Conservation (phyloP, 306 rosid genomes). For the Sicyos edulis region DNA sequence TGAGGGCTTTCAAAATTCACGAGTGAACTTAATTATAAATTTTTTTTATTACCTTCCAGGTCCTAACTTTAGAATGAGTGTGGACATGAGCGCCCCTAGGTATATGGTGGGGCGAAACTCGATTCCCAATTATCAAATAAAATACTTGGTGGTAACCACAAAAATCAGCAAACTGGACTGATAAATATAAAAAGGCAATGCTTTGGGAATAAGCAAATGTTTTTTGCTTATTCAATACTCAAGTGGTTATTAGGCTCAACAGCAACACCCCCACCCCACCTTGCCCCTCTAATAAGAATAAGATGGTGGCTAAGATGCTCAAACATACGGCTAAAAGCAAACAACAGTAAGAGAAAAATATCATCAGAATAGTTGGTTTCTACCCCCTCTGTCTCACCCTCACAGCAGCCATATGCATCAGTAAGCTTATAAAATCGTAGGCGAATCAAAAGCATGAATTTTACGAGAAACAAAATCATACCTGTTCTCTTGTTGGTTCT, state of each 20-base stretch:
- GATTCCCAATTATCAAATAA: not conserved
- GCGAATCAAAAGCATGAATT: constrained; percentile 46
- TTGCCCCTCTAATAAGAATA: constrained; percentile 23
- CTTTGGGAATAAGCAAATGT: constrained; percentile 68
- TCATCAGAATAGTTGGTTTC: constrained; percentile 44
- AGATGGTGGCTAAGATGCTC: constrained; percentile 32
- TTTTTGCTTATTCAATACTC: constrained; percentile 56
- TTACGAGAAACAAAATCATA: constrained; percentile 53
- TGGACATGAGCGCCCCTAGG: too few relatives aligned
- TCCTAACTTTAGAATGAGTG: too few relatives aligned
- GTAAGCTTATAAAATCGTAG: constrained; percentile 26
- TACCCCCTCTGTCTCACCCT: constrained; percentile 32
- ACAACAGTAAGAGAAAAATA: constrained; percentile 36
- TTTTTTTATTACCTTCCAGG: too few relatives aligned
- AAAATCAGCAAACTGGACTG: constrained; percentile 32
- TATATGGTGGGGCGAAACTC: too few relatives aligned
- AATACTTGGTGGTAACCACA: constrained; percentile 18
- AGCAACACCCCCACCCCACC: constrained; percentile 29
- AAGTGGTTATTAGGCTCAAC: constrained; percentile 33
- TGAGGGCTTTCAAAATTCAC: too few relatives aligned
- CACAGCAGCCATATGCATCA: constrained; percentile 30
- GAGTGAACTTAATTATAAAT: too few relatives aligned
- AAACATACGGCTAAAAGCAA: constrained; percentile 24
- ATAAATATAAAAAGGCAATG: constrained; percentile 24
- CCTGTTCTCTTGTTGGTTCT: constrained; percentile 59